Evolutionary conservation across 148 eudicot genomes (phyloP).

Genomic region (Rhododendron williamsianum): DNA sequence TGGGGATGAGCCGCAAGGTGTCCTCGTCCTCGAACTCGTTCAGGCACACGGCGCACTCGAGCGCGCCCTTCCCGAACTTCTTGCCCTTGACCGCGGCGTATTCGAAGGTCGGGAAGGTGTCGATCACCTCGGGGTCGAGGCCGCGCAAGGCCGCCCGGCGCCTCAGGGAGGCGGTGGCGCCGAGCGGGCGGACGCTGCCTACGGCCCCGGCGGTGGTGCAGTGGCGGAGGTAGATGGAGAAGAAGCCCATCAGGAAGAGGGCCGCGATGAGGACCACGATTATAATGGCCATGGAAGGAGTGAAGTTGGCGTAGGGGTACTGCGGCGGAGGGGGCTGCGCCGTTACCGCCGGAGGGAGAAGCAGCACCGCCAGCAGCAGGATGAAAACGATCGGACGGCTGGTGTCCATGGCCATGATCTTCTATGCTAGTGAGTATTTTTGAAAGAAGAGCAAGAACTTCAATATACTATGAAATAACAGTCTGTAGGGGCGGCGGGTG

Average conservation of each 20-base stretch:
- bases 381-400: not conserved
- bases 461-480: not conserved
- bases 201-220: slow-evolving; percentile 20
- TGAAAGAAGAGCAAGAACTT: not conserved
- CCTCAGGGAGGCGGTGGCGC: slow-evolving; percentile 17
- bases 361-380: not conserved
- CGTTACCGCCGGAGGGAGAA: slow-evolving; percentile 13
- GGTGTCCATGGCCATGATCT: not conserved
- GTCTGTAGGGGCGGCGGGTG: not conserved
- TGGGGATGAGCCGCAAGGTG: slow-evolving; percentile 36
- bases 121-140: slow-evolving; percentile 30
- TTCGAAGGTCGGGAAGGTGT: slow-evolving; percentile 35
- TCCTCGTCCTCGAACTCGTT: slow-evolving; percentile 49
- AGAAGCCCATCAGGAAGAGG: slow-evolving; percentile 56
- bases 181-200: not conserved
- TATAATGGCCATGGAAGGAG: slow-evolving; percentile 50
- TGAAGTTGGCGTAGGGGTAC: slow-evolving; percentile 24
- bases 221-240: slow-evolving; percentile 64
- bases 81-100: slow-evolving; percentile 29
- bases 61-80: slow-evolving; percentile 31
- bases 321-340: not conserved
- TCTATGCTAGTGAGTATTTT: not conserved
- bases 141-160: slow-evolving; percentile 28
- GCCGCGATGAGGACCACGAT: slow-evolving; percentile 45
- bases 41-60: slow-evolving; percentile 56